phyloP scores from a whole-genome alignment of 257 asterid species.

The Phtheirospermum japonicum region DNA sequence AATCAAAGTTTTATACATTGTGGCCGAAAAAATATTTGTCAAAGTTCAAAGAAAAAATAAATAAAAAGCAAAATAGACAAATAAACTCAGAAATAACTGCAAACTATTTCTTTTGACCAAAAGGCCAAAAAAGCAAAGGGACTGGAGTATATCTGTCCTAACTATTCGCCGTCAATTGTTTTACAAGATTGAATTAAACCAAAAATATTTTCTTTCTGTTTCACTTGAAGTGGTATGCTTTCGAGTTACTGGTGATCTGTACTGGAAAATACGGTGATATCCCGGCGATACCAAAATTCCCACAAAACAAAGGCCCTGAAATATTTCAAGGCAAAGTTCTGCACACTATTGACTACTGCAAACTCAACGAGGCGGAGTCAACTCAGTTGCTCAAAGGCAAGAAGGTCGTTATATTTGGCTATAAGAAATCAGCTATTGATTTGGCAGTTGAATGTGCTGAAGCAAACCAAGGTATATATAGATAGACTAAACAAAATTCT shows the following conservation, averaged over 20 bases:
- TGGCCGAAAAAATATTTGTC: no score
- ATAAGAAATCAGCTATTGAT: conserved; percentile 89
- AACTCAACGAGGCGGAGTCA: conserved; percentile 58
- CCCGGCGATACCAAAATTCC: conserved; percentile 65
- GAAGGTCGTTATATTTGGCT: conserved; percentile 73
- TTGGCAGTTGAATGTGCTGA: conserved; percentile 87
- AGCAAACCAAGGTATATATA: conserved; percentile 71
- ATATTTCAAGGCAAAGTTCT: conserved; percentile 61
- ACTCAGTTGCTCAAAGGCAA: conserved; percentile 47
- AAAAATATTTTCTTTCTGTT: not conserved
- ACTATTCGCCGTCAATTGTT: no score
- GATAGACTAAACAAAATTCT: no score
- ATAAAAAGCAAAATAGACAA: no score
- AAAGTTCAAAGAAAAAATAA: no score
- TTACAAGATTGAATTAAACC: no score
- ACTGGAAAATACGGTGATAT: conserved; percentile 87
- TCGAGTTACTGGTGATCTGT: conserved; percentile 80
- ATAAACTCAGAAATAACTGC: no score
- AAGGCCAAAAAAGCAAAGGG: no score
- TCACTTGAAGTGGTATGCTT: conserved; percentile 54
- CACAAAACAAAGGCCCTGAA: conserved; percentile 68
- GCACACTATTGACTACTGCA: conserved; percentile 77
- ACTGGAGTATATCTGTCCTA: no score
- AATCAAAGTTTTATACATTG: no score
- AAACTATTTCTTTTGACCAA: no score